phyloP scores from a whole-genome alignment of 1,139 yeast genomes.

The Geotrichum candidum region DNA sequence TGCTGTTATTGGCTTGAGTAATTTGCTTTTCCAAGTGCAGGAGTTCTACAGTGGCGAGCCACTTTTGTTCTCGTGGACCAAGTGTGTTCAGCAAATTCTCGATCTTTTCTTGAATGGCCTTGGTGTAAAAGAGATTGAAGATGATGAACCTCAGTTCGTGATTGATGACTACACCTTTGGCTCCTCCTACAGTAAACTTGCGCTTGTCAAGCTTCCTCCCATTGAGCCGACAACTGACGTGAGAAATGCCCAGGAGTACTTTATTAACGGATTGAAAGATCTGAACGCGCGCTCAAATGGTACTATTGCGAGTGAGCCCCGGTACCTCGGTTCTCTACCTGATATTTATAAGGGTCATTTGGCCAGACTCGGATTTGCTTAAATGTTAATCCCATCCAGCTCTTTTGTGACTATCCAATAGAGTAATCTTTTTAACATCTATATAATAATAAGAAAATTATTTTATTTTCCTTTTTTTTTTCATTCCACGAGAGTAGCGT shows the following conservation, averaged over 20 bases:
- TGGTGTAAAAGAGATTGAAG: conserved; percentile 33
- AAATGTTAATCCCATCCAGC: background rate
- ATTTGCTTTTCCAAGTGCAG: conserved; percentile 44
- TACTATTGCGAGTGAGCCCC: background rate
- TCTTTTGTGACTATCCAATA: background rate
- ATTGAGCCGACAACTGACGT: conserved; percentile 64
- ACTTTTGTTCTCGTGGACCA: conserved; percentile 31
- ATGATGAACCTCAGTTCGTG: conserved; percentile 40
- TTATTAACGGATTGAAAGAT: conserved; percentile 34
- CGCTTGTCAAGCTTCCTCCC: conserved; percentile 52
- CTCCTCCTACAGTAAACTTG: conserved; percentile 69
- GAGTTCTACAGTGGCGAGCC: conserved; percentile 39
- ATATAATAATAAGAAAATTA: background rate
- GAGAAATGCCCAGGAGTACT: conserved; percentile 36
- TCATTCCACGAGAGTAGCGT: no score
- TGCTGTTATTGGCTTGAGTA: conserved; percentile 66
- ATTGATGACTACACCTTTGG: conserved; percentile 72
- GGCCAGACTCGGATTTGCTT: background rate
- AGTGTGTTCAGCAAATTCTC: conserved; percentile 50
- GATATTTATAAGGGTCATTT: background rate
- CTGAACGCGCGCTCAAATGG: conserved; percentile 26
- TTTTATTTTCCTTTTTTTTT: background rate
- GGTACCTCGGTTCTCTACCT: background rate
- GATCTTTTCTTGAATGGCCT: conserved; percentile 33
- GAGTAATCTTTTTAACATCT: background rate